These are phyloP conservation scores for Alternaria novae-zelandiae DNA, from an alignment of 2,329 filamentous ascomycete species.

Conservation along the genomic window DNA sequence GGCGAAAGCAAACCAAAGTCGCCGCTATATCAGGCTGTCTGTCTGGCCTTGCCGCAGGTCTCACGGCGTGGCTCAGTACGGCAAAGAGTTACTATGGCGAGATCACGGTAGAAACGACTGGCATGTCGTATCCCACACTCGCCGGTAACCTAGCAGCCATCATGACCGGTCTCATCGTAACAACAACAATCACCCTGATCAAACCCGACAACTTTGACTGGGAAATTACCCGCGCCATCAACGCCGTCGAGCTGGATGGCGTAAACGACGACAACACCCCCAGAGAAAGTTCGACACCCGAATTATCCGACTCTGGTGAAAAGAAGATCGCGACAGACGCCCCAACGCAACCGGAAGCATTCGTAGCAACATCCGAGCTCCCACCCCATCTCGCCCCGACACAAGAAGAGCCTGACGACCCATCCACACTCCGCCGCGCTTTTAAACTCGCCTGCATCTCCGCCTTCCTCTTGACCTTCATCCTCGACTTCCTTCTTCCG, in stretches of 20 bases:
- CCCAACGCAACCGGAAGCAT: not conserved
- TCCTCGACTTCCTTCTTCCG: constrained; percentile 50
- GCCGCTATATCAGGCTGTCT: constrained; percentile 46
- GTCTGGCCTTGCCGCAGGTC: constrained; percentile 40
- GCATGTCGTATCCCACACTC: constrained; percentile 47
- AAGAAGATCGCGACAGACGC: constrained; percentile 10
- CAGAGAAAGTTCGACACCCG: constrained; percentile 5
- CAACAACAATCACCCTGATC: constrained; percentile 43
- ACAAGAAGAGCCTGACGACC: constrained; percentile 36
- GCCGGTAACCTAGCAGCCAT: constrained; percentile 49
- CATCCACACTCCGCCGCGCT: constrained; percentile 38
- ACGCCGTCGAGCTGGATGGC: constrained; percentile 29
- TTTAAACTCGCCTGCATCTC: constrained; percentile 48
- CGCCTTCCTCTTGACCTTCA: constrained; percentile 48
- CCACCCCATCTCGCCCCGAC: constrained; percentile 23
- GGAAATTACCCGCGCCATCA: constrained; percentile 49
- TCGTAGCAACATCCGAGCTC: constrained; percentile 5
- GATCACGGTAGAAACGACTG: constrained; percentile 50
- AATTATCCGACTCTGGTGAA: constrained; percentile 13
- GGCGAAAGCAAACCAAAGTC: constrained; percentile 42
- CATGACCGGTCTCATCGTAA: constrained; percentile 44
- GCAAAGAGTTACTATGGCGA: constrained; percentile 47
- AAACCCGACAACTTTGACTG: constrained; percentile 49
- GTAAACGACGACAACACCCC: constrained; percentile 14
- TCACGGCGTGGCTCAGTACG: constrained; percentile 48